Evolutionary conservation across 768 basidiomycete species (phyloP).

Genomic region (Dentipellis sp.): DNA sequence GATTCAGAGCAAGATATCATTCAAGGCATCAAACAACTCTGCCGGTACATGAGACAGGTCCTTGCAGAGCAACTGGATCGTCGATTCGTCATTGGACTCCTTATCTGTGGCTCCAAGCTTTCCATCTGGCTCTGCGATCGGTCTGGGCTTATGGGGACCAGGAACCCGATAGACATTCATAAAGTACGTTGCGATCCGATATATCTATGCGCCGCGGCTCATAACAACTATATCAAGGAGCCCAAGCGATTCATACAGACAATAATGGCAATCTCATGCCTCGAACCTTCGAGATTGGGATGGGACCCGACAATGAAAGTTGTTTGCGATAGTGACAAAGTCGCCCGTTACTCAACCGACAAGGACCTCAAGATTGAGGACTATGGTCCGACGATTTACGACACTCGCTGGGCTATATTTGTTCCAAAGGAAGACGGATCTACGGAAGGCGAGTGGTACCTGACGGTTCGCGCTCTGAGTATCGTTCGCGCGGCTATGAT

Average conservation of each 20-base stretch:
- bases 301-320: neutral
- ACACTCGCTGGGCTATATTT: neutral
- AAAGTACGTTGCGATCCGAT: neutral
- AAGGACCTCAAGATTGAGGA: neutral
- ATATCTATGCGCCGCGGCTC: no score
- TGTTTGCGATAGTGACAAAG: neutral
- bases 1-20: neutral
- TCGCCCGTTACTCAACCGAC: neutral
- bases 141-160: neutral
- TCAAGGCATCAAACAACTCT: neutral
- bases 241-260: neutral
- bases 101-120: neutral
- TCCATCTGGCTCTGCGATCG: neutral
- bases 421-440: neutral
- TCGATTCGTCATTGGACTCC: neutral
- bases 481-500: neutral
- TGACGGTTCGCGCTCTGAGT: neutral
- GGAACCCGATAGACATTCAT: neutral
- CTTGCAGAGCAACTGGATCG: neutral
- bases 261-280: neutral
- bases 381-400: neutral
- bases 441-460: neutral
- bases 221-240: no score
- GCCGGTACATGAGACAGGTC: neutral
- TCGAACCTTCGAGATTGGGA: neutral